Evolutionary conservation across 345 rosid genomes (phyloP).

Genomic region (Raphanus sativus): DNA sequence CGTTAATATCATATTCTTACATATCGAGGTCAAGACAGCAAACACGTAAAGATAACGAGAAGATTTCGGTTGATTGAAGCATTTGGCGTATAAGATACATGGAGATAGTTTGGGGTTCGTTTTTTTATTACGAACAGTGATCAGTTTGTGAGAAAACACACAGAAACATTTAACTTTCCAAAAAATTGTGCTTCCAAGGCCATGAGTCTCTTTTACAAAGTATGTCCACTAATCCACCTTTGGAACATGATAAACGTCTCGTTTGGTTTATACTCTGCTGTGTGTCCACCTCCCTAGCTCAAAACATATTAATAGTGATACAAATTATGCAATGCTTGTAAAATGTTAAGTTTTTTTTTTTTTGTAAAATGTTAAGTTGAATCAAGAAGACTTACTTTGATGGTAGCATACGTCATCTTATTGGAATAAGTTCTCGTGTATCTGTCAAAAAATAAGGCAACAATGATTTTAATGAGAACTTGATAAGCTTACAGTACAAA

Average conservation of each 20-base stretch:
- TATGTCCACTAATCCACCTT: constrained; percentile 27
- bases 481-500: neutral
- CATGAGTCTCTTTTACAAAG: constrained; percentile 17
- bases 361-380: neutral
- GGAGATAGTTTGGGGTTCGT: too few relatives aligned
- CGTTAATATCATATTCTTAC: too few relatives aligned
- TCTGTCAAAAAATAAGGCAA: constrained; percentile 19
- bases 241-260: constrained; percentile 23
- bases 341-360: neutral
- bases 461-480: neutral
- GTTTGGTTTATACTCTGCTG: constrained; percentile 19
- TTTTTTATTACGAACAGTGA: neutral
- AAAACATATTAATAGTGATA: neutral
- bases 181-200: neutral
- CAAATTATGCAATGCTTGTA: neutral
- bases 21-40: too few relatives aligned
- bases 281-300: constrained; percentile 33
- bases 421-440: constrained; percentile 53
- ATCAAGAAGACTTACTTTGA: constrained; percentile 40
- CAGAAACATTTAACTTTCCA: neutral
- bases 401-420: constrained; percentile 7
- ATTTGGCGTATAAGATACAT: too few relatives aligned
- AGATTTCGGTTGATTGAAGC: too few relatives aligned
- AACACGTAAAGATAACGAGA: too few relatives aligned
- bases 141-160: too few relatives aligned